These are phyloP conservation scores for Aspergillus brunneoviolaceus DNA, from an alignment of 2,329 filamentous ascomycete species.

Conservation along the genomic window DNA sequence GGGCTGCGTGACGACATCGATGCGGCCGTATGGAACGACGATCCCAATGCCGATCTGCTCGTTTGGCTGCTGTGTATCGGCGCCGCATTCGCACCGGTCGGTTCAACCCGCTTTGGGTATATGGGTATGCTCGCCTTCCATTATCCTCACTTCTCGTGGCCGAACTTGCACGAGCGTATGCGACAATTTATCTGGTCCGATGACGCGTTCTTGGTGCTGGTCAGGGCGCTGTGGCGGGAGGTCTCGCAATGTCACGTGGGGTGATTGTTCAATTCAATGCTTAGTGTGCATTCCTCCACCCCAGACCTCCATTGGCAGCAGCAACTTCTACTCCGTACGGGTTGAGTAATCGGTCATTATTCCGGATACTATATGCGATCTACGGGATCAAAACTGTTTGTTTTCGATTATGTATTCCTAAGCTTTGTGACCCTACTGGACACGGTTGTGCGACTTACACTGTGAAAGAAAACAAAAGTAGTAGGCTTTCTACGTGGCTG, in stretches of 20 bases:
- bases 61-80: constrained; percentile 6
- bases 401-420: too few relatives aligned
- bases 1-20: neutral
- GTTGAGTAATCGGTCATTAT: too few relatives aligned
- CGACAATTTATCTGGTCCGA: constrained; percentile 7
- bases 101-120: neutral
- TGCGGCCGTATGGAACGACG: neutral
- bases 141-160: neutral
- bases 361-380: too few relatives aligned
- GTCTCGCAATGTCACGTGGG: neutral
- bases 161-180: neutral
- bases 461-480: too few relatives aligned
- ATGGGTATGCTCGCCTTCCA: neutral
- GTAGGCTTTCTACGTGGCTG: too few relatives aligned
- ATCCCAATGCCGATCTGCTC: neutral
- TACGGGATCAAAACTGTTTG: too few relatives aligned
- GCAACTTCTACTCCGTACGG: too few relatives aligned
- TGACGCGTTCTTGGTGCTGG: constrained; percentile 1
- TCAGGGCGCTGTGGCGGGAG: constrained; percentile 2
- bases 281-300: too few relatives aligned
- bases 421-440: too few relatives aligned
- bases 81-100: constrained; percentile 3
- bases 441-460: too few relatives aligned
- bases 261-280: neutral
- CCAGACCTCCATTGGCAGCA: too few relatives aligned